These are phyloP conservation scores for Russula emetica DNA, from an alignment of 768 basidiomycete species.

Conservation along the genomic window DNA sequence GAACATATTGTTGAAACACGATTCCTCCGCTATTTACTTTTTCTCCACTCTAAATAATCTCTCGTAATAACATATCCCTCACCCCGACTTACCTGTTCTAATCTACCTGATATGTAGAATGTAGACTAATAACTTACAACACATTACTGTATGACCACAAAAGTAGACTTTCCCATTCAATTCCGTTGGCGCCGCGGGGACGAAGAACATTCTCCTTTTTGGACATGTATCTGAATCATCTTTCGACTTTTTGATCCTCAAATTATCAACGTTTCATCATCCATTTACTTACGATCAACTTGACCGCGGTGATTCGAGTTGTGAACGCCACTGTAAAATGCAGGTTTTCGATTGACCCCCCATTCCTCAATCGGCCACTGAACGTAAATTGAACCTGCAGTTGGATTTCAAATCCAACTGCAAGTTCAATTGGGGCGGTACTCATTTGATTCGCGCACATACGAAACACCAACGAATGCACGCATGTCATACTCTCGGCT, in stretches of 20 bases:
- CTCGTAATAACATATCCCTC: not conserved
- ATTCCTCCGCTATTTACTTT: not conserved
- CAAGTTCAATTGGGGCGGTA: too few relatives aligned
- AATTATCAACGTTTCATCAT: not conserved
- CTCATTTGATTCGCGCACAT: too few relatives aligned
- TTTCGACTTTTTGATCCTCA: not conserved
- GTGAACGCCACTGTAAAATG: too few relatives aligned
- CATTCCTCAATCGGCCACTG: not conserved
- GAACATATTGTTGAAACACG: not conserved
- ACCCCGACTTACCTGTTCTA: not conserved
- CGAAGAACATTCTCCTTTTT: not conserved
- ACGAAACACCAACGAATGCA: too few relatives aligned
- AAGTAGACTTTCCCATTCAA: too few relatives aligned
- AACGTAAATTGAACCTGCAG: not conserved
- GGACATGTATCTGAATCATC: not conserved
- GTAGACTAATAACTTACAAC: not conserved
- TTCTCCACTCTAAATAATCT: not conserved
- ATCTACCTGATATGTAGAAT: not conserved
- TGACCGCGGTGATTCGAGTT: not conserved
- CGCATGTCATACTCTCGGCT: too few relatives aligned
- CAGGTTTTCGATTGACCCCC: too few relatives aligned
- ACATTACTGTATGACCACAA: not conserved
- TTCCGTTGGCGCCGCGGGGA: slow-evolving; percentile 1
- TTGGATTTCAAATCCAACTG: too few relatives aligned
- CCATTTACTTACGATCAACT: not conserved